These are phyloP conservation scores for Hansenula lynferdii DNA, from an alignment of 1,139 yeast species.

Conservation along the genomic window DNA sequence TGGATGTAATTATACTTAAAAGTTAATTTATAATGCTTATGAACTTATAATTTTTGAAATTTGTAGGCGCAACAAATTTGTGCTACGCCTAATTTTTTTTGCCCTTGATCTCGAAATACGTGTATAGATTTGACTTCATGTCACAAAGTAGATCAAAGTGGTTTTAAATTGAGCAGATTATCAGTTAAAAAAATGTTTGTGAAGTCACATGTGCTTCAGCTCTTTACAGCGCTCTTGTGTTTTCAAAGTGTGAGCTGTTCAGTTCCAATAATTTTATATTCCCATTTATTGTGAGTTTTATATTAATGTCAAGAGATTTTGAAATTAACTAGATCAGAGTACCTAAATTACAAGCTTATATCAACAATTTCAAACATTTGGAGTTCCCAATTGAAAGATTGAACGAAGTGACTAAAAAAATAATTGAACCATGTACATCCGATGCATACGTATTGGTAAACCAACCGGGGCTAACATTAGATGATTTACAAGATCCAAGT, in stretches of 20 bases:
- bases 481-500: constrained; percentile 46
- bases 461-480: constrained; percentile 59
- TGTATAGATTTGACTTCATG: too few relatives aligned
- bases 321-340: too few relatives aligned
- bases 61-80: too few relatives aligned
- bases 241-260: constrained; percentile 10
- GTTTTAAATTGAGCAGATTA: too few relatives aligned
- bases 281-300: constrained; percentile 27
- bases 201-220: background rate
- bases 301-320: background rate
- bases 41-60: too few relatives aligned
- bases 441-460: constrained; percentile 66
- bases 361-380: constrained; percentile 16
- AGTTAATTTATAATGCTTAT: too few relatives aligned
- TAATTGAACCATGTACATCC: constrained; percentile 58
- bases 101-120: too few relatives aligned
- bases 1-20: constrained; percentile 36
- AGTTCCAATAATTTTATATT: constrained; percentile 30
- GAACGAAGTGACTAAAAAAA: constrained; percentile 40
- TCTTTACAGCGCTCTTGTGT: background rate
- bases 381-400: constrained; percentile 32
- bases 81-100: too few relatives aligned
- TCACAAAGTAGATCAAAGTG: too few relatives aligned
- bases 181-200: too few relatives aligned
- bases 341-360: constrained; percentile 20